Percentiles rank a stretch among this genome's conserved stretches.
These are phyloP conservation scores for Neurospora africana DNA, from an alignment of 495 filamentous ascomycete genomes.

Conservation along the genomic window DNA sequence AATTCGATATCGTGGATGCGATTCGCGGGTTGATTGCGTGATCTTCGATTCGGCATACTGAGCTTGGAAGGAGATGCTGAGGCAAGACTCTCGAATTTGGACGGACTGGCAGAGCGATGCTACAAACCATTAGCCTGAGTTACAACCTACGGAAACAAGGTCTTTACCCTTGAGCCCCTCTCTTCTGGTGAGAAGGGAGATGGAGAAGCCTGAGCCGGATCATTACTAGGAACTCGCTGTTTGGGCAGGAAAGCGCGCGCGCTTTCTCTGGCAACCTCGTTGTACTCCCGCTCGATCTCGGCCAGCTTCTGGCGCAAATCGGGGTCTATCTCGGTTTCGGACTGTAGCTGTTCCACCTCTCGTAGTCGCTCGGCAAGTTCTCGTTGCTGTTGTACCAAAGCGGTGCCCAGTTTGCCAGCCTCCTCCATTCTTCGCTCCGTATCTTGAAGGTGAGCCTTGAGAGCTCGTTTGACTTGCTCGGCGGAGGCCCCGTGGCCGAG, in stretches of 20 bases:
- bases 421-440: constrained; percentile 86
- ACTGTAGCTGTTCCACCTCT: constrained; percentile 72
- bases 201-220: constrained; percentile 51
- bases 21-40: constrained; percentile 79
- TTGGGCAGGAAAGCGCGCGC: constrained; percentile 85
- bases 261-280: constrained; percentile 84
- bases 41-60: constrained; percentile 68
- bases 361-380: constrained; percentile 69
- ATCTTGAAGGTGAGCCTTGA: constrained; percentile 85
- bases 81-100: constrained; percentile 77
- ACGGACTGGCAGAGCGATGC: constrained; percentile 61
- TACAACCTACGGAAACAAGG: not conserved
- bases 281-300: constrained; percentile 88
- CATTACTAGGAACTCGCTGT: constrained; percentile 57
- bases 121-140: constrained; percentile 12
- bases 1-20: constrained; percentile 92
- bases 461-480: constrained; percentile 72
- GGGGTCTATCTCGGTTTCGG: constrained; percentile 70
- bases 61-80: constrained; percentile 83
- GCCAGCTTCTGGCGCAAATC: constrained; percentile 73
- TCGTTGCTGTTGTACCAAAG: constrained; percentile 73
- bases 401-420: constrained; percentile 75
- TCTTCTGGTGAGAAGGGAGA: constrained; percentile 40
- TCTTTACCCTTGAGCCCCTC: constrained; percentile 42
- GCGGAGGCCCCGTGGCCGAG: constrained; percentile 70